phyloP scores from a whole-genome alignment of 768 basidiomycete species.

The Rhizopogon rudus region DNA sequence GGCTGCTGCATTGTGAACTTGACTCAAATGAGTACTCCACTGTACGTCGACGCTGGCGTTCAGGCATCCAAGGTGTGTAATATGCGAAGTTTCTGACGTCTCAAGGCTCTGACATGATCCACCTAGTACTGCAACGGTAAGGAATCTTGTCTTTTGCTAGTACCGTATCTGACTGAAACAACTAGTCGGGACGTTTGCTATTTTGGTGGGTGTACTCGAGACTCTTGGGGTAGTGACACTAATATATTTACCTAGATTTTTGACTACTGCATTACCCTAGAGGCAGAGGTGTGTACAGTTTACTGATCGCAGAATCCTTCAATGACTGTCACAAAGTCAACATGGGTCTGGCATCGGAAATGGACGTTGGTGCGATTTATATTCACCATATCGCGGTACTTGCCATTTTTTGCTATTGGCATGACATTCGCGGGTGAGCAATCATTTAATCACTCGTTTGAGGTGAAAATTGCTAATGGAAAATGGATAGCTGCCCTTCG shows the following conservation, averaged over 20 bases:
- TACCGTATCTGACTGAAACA: not conserved
- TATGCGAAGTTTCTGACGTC: not conserved
- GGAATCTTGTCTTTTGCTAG: not conserved
- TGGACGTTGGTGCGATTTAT: constrained; percentile 19
- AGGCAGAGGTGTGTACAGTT: constrained; percentile 12
- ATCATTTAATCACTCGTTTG: too few relatives aligned
- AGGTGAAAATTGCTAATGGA: not conserved
- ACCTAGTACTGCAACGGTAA: not conserved
- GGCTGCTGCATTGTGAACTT: too few relatives aligned
- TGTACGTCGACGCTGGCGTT: not conserved
- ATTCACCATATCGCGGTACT: constrained; percentile 23
- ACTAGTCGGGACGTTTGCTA: not conserved
- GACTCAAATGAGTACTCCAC: not conserved
- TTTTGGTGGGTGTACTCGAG: not conserved
- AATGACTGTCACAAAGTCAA: constrained; percentile 11
- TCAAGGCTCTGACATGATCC: not conserved
- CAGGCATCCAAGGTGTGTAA: not conserved
- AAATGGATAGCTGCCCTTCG: not conserved
- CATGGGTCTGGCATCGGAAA: constrained; percentile 17
- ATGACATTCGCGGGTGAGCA: constrained; percentile 2
- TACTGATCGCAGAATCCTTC: not conserved
- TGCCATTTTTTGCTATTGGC: constrained; percentile 16
- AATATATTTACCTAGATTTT: not conserved
- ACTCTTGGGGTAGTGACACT: not conserved
- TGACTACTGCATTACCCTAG: constrained; percentile 21